phyloP scores from a whole-genome alignment of 73 alveolate genomes.

The Strombidium stylifer region DNA sequence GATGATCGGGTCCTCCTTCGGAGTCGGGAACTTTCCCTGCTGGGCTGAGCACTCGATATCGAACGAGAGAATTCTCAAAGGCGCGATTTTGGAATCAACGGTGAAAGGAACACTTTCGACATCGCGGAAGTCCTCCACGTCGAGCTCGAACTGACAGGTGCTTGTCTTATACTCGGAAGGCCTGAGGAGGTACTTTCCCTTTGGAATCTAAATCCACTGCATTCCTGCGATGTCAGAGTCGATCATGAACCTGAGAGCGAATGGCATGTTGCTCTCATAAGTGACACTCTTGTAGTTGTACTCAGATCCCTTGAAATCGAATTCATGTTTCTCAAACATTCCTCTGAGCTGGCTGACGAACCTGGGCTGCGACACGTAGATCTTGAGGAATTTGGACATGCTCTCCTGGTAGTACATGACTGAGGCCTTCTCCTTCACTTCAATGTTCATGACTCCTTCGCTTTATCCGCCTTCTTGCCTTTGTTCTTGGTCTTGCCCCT shows the following conservation, averaged over 20 bases:
- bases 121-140: slow-evolving; percentile 78
- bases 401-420: slow-evolving; percentile 65
- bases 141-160: slow-evolving; percentile 97
- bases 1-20: slow-evolving; percentile 88
- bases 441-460: slow-evolving; percentile 70
- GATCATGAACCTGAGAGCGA: too few relatives aligned
- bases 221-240: too few relatives aligned
- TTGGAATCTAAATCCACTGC: too few relatives aligned
- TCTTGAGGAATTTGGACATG: slow-evolving; percentile 71
- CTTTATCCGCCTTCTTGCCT: slow-evolving; percentile 45
- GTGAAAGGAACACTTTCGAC: slow-evolving; percentile 71
- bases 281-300: too few relatives aligned
- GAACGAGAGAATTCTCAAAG: slow-evolving; percentile 96
- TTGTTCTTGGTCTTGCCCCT: not conserved
- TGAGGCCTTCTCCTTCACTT: slow-evolving; percentile 74
- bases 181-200: too few relatives aligned
- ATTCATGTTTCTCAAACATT: slow-evolving; percentile 78
- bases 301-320: slow-evolving; percentile 29
- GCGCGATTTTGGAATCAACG: slow-evolving; percentile 96
- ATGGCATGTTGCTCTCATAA: not conserved
- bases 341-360: slow-evolving; percentile 83
- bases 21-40: slow-evolving; percentile 83
- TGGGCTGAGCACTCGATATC: slow-evolving; percentile 97
- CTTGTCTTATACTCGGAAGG: too few relatives aligned
- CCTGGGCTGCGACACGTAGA: slow-evolving; percentile 82